phyloP scores from a whole-genome alignment of 2,329 filamentous ascomycete genomes.

The Harringtonia aguacate region DNA sequence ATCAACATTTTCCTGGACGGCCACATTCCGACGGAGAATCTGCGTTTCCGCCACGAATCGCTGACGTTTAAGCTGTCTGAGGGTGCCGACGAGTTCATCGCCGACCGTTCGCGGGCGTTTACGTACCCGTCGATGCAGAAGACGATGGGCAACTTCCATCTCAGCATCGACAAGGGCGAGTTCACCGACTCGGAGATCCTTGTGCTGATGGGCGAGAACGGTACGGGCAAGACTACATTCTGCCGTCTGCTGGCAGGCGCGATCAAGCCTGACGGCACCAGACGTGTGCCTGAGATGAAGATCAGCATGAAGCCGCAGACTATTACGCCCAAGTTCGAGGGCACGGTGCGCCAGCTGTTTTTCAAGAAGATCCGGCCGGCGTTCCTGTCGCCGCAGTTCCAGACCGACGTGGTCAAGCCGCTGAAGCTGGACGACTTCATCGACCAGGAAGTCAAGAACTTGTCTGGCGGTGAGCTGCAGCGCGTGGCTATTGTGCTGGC shows the following conservation, averaged over 20 bases:
- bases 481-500: slow-evolving; percentile 96
- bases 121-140: slow-evolving; percentile 86
- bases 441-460: slow-evolving; percentile 97
- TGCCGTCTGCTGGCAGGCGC: slow-evolving; percentile 91
- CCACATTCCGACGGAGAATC: slow-evolving; percentile 89
- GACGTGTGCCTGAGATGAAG: slow-evolving; percentile 81
- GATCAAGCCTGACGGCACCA: slow-evolving; percentile 74
- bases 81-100: slow-evolving; percentile 75
- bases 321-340: slow-evolving; percentile 95
- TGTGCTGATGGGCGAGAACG: slow-evolving; percentile 99
- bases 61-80: slow-evolving; percentile 92
- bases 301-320: slow-evolving; percentile 85
- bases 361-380: slow-evolving; percentile 99
- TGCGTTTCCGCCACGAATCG: slow-evolving; percentile 96
- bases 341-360: slow-evolving; percentile 94
- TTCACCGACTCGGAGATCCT: slow-evolving; percentile 99
- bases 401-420: slow-evolving; percentile 99
- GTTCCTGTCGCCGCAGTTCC: slow-evolving; percentile 95
- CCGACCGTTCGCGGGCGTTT: slow-evolving; percentile 78
- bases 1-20: slow-evolving; percentile 99
- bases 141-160: slow-evolving; percentile 72
- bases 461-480: slow-evolving; percentile 98
- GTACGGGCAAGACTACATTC: slow-evolving; percentile 96
- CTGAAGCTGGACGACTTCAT: slow-evolving; percentile 98
- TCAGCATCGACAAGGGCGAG: slow-evolving; percentile 62